These are phyloP conservation scores for Diaporthe sp. DNA, from an alignment of 2,329 filamentous ascomycete species.

Conservation along the genomic window DNA sequence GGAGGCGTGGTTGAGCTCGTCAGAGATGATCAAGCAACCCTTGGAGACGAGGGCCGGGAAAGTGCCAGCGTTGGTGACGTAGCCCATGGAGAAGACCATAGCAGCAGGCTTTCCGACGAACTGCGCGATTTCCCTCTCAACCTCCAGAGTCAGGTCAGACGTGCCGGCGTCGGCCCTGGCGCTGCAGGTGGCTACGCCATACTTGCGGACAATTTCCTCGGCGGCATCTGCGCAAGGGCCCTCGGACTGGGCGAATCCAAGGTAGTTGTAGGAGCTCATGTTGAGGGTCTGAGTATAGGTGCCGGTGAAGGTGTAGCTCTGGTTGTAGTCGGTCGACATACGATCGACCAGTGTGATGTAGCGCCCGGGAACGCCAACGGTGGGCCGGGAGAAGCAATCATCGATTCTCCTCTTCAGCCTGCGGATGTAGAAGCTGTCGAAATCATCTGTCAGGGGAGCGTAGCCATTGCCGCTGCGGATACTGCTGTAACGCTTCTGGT, in stretches of 20 bases:
- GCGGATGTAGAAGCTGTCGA: slow-evolving; percentile 98
- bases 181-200: slow-evolving; percentile 87
- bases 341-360: slow-evolving; percentile 95
- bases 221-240: slow-evolving; percentile 95
- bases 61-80: slow-evolving; percentile 92
- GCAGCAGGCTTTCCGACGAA: slow-evolving; percentile 96
- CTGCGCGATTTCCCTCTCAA: slow-evolving; percentile 88
- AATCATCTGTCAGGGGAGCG: slow-evolving; percentile 95
- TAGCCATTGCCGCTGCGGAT: slow-evolving; percentile 89
- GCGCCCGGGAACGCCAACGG: slow-evolving; percentile 92
- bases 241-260: slow-evolving; percentile 97
- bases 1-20: slow-evolving; percentile 97
- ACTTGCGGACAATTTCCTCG: slow-evolving; percentile 86
- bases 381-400: slow-evolving; percentile 94
- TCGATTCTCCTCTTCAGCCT: slow-evolving; percentile 95
- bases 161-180: slow-evolving; percentile 88
- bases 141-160: slow-evolving; percentile 87
- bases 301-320: slow-evolving; percentile 89
- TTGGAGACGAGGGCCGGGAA: slow-evolving; percentile 95
- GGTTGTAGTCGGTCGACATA: slow-evolving; percentile 91
- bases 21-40: slow-evolving; percentile 93
- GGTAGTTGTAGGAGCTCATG: slow-evolving; percentile 99
- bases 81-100: slow-evolving; percentile 99
- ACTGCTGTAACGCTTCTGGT: slow-evolving; percentile 85
- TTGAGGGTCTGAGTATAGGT: slow-evolving; percentile 96